Base-by-base conservation (phyloP, 2,329 filamentous ascomycete genomes). In the Alternaria metachromatica region DNA sequence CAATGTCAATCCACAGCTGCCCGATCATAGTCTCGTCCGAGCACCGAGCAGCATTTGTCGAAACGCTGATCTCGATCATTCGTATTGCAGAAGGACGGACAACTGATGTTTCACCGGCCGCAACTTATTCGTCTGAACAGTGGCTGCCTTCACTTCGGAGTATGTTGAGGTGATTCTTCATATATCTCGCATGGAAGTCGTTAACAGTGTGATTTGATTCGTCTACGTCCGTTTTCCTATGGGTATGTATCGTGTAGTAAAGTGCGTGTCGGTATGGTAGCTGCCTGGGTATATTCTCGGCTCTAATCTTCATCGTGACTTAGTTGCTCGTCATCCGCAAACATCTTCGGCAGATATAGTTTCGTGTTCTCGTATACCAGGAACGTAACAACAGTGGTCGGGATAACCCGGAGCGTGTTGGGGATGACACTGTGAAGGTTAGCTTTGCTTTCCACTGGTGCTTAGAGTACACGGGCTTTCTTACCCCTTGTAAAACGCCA, bases 321-420 rank as follows among this genome's bases (percentile, higher is more conserved):
- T 57, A 37, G 57, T 11, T 65, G 59, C 56, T 78, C 78, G 23
- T 78, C 77, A 21, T 80, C 75, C 13, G 71, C 60, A 44, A 79
- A 82, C 28, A 83, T 69, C 50, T 77, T 76, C 6, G 84, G 83
- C 37, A 96, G 78, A 77, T 92, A 90, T 69, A 87, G 89, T 81
- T 91, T 94, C 63, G 91, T 90, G 80, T 98, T 98, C 84, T 99
- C 96, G 81, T 98, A 98, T 23, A 98, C 94, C 72, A 99, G 81
- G 78, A 99, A 98, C 2, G 95, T 98, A 58, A 97, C 93, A 88
- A 96, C 97, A 4, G 96, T 98, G 30, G 94, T 94, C 4, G 96
- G 96, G 80, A 99, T 85, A 26, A 98, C 96, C 65, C 96, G 88
- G 56, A 97, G 84, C n/a, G 97, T 87, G 69, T 95, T 97, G 1